A percentile compares a stretch with the other conserved stretches of the same genome.
These are phyloP conservation scores for Kwoniella shivajii DNA, from an alignment of 1,284 basidiomycete species.

Conservation along the genomic window DNA sequence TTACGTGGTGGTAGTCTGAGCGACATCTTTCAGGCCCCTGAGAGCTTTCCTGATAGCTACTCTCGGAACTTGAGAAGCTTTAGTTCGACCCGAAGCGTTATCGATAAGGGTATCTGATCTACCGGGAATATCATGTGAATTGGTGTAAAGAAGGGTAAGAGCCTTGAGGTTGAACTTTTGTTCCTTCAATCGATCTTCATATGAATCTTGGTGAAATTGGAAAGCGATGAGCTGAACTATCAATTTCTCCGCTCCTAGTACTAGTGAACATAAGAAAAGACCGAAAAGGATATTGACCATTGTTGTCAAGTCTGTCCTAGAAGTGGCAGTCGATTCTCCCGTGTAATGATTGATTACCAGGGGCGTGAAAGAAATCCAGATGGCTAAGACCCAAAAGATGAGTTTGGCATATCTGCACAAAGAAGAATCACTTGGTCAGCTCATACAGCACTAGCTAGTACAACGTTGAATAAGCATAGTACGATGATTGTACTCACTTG, in stretches of 20 bases:
- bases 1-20: slow-evolving; percentile 74
- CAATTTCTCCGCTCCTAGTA: slow-evolving; percentile 81
- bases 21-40: slow-evolving; percentile 69
- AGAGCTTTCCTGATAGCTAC: slow-evolving; percentile 71
- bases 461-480: not conserved
- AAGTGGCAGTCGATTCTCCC: slow-evolving; percentile 30
- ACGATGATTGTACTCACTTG: slow-evolving; percentile 58
- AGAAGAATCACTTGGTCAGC: too few relatives aligned
- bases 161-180: slow-evolving; percentile 78
- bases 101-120: slow-evolving; percentile 67
- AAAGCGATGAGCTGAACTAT: slow-evolving; percentile 80
- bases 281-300: slow-evolving; percentile 73
- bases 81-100: slow-evolving; percentile 49
- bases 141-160: slow-evolving; percentile 74
- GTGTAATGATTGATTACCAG: slow-evolving; percentile 58
- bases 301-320: slow-evolving; percentile 40
- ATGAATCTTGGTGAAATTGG: slow-evolving; percentile 81
- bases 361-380: slow-evolving; percentile 71
- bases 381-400: slow-evolving; percentile 68
- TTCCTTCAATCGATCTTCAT: slow-evolving; percentile 79
- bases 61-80: slow-evolving; percentile 61
- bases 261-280: slow-evolving; percentile 68
- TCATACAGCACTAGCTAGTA: too few relatives aligned
- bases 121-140: slow-evolving; percentile 72
- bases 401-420: slow-evolving; percentile 58